These are phyloP conservation scores for Arctium lappa DNA, from an alignment of 129 eudicot genomes.

Conservation along the genomic window DNA sequence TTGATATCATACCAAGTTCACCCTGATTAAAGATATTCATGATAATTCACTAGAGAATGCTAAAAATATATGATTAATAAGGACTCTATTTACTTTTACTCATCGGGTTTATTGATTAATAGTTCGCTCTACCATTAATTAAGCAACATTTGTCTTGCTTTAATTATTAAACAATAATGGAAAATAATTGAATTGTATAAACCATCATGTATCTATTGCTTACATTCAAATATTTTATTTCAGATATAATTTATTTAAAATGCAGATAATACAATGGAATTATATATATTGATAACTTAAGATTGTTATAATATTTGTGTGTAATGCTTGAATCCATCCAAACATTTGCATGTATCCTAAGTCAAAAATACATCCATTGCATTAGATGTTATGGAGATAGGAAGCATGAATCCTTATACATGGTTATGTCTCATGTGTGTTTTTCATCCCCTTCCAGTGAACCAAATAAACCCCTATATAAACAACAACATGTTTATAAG, in stretches of 20 bases:
- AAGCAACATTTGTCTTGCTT: no score
- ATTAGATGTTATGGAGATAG: conserved; percentile 12
- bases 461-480: neutral
- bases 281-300: neutral
- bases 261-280: neutral
- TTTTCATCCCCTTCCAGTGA: conserved; percentile 20
- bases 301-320: neutral
- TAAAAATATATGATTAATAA: no score
- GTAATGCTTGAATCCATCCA: neutral
- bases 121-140: no score
- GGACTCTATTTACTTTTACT: no score
- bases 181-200: no score
- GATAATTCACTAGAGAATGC: no score
- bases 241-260: neutral
- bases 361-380: conserved; percentile 11
- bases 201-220: neutral
- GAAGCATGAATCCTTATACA: conserved; percentile 20
- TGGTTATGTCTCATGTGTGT: conserved; percentile 22
- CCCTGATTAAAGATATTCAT: no score
- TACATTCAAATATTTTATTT: neutral
- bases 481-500: conserved; percentile 9
- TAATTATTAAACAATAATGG: no score
- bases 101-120: no score
- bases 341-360: conserved; percentile 6
- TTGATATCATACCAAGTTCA: no score